Evolutionary conservation across 2,329 filamentous ascomycete species (phyloP).

Genomic region (Tolypocladium cylindrosporum): DNA sequence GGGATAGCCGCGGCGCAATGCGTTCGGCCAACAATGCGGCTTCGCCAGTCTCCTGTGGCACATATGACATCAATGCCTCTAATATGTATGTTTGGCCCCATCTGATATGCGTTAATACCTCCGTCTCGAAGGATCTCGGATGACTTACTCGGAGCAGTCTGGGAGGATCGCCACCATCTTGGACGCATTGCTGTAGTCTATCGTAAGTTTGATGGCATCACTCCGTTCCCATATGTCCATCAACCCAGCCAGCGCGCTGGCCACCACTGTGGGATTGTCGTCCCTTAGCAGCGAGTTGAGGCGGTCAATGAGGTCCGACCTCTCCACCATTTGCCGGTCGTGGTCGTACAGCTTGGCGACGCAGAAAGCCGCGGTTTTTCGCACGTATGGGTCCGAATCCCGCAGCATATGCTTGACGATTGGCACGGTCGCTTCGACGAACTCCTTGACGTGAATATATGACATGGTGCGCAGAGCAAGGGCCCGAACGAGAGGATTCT

Average conservation of each 20-base stretch:
- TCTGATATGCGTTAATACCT: conserved; percentile 32
- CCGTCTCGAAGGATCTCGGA: background rate
- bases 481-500: conserved; percentile 84
- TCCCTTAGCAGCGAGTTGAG: conserved; percentile 85
- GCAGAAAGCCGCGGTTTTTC: conserved; percentile 92
- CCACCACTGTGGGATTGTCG: conserved; percentile 95
- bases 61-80: conserved; percentile 94
- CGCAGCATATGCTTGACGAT: conserved; percentile 74
- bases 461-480: conserved; percentile 91
- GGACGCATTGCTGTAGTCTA: conserved; percentile 93
- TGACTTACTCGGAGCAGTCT: conserved; percentile 85
- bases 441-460: conserved; percentile 93
- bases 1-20: conserved; percentile 88
- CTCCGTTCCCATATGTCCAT: conserved; percentile 99
- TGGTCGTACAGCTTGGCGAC: conserved; percentile 98
- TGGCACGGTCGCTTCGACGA: conserved; percentile 81
- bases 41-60: conserved; percentile 83
- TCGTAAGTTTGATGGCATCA: conserved; percentile 94
- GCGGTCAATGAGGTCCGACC: conserved; percentile 82
- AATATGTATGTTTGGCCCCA: conserved; percentile 99
- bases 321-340: conserved; percentile 80
- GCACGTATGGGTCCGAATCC: conserved; percentile 88
- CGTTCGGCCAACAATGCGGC: conserved; percentile 84
- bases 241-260: conserved; percentile 78
- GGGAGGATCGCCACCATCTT: conserved; percentile 96